Base-by-base conservation (phyloP, 202 grass and related monocot genomes). In the Hordeum pubiflorum region DNA sequence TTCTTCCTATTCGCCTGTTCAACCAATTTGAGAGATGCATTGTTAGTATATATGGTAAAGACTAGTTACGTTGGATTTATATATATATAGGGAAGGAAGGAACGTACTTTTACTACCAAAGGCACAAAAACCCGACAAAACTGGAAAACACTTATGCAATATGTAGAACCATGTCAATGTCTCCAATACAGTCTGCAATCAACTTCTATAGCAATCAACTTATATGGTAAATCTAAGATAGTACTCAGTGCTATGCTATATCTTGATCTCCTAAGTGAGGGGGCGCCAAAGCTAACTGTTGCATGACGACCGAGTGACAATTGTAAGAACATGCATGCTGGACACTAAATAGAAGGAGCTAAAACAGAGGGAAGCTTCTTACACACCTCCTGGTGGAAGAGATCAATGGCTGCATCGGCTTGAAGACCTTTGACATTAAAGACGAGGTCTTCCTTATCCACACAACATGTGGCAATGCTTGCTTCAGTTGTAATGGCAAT, bases 361-460 rank as follows among this genome's bases (percentile, higher is more conserved):
- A n/a, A 29, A 52, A 63, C 5, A 52, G 17, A 36, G 43, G 2
- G 1, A 79, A 44, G 55, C 27, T 60, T 65, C 6, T 46, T 71
- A 55, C 70, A 2, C 5, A 83, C 81, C 81, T 65, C 59, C 0
- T 20, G 22, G 15, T 83, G 56, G 65, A 78, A 78, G 54, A 84
- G 74, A 21, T 7, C 0, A 38, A 7, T 0, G 1, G 75, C 75
- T 15, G 55, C 65, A 26, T 14, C 22, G 11, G 31, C 9, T 62
- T 78, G 4, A 54, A 85, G 67, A 79, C 65, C 41, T 10, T 64
- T 85, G 4, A 85, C 18, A 22, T 79, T 79, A 22, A 40, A 64
- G 0, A 85, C 33, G 0, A 56, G 56, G 0, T 56, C 75, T 17
- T 79, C 33, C 3, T 50, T 63, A 5, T 57, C 36, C 13, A 50